A percentile compares a stretch with the other conserved stretches of the same genome.
phyloP scores from a whole-genome alignment of 257 asterid genomes.

The Ilex aquifolium region DNA sequence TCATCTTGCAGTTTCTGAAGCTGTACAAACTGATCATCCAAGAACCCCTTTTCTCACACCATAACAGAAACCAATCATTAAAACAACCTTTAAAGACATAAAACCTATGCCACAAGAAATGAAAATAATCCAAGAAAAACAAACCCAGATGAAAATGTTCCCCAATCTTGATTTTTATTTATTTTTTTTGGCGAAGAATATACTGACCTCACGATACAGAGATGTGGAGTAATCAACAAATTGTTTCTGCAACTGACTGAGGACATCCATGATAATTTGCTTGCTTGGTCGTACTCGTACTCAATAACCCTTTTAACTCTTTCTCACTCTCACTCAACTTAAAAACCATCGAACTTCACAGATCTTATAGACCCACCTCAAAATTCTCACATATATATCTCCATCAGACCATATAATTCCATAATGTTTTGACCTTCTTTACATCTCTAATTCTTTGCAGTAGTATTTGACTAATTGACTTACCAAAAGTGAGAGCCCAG shows the following conservation, averaged over 20 bases:
- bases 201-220: constrained; percentile 22
- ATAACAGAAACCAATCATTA: not conserved
- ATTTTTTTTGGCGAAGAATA: not conserved
- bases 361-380: too few species aligned
- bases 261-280: constrained; percentile 11
- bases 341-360: too few species aligned
- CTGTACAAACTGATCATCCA: constrained; percentile 69
- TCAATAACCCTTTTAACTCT: too few species aligned
- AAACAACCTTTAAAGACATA: not conserved
- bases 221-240: constrained; percentile 11
- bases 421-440: too few species aligned
- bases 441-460: too few species aligned
- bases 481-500: too few species aligned
- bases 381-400: too few species aligned
- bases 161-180: not conserved
- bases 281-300: too few species aligned
- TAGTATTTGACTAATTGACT: too few species aligned
- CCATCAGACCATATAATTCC: too few species aligned
- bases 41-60: constrained; percentile 25
- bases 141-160: not conserved
- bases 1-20: constrained; percentile 69
- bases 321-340: too few species aligned
- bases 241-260: constrained; percentile 21
- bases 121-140: not conserved
- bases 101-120: not conserved